Conservation (phyloP, 768 basidiomycete genomes). For the Hebeloma cylindrosporum region DNA sequence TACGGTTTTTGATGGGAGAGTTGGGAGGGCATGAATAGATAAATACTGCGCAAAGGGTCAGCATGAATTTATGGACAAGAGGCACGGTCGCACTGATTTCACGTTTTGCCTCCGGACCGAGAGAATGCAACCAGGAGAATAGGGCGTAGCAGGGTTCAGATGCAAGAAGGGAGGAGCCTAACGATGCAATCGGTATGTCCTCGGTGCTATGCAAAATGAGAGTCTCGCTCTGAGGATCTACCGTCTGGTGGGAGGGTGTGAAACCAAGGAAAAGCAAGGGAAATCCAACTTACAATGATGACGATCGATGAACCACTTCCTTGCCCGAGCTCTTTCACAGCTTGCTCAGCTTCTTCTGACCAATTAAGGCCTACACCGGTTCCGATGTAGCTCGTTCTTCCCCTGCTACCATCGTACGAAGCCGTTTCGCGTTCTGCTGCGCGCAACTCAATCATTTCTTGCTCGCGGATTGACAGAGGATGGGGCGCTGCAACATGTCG, state of each 20-base stretch:
- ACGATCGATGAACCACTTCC: slow-evolving; percentile 54
- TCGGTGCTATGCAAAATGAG: slow-evolving; percentile 44
- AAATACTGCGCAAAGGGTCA: slow-evolving; percentile 52
- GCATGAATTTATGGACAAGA: not conserved
- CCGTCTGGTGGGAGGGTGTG: slow-evolving; percentile 46
- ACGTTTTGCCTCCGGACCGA: slow-evolving; percentile 40
- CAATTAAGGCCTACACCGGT: slow-evolving; percentile 66
- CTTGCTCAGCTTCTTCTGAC: slow-evolving; percentile 62
- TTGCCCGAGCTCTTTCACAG: slow-evolving; percentile 56
- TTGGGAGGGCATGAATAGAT: slow-evolving; percentile 88
- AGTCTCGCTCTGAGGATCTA: slow-evolving; percentile 65
- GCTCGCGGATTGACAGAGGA: slow-evolving; percentile 80
- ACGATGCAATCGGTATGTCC: slow-evolving; percentile 40
- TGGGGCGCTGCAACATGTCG: slow-evolving; percentile 72
- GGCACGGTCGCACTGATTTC: slow-evolving; percentile 53
- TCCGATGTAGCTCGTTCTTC: slow-evolving; percentile 55
- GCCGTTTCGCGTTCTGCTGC: slow-evolving; percentile 61
- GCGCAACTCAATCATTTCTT: slow-evolving; percentile 75
- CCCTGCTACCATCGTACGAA: slow-evolving; percentile 58
- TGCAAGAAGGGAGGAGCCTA: slow-evolving; percentile 51
- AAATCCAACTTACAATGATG: slow-evolving; percentile 52
- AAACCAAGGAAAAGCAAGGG: not conserved
- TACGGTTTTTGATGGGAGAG: slow-evolving; percentile 81
- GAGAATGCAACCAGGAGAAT: slow-evolving; percentile 59
- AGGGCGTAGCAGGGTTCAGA: slow-evolving; percentile 69